Percentiles rank a stretch among this genome's conserved stretches.
Conservation (phyloP, 1,284 basidiomycete species). For the Cutaneotrichosporon spelunceum region DNA sequence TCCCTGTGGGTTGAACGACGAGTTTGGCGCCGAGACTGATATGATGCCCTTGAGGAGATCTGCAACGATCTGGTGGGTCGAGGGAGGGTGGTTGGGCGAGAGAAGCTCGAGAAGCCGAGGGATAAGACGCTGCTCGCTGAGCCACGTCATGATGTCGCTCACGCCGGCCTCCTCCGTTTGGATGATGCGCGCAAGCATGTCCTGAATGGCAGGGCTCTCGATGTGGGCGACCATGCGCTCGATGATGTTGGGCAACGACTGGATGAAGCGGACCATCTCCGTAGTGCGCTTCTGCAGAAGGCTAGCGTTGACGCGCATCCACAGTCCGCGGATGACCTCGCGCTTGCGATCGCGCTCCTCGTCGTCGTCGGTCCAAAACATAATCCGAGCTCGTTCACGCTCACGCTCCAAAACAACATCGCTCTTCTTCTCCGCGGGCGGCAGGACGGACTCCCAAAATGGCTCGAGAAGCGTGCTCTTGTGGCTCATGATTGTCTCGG, state of each 20-base stretch:
- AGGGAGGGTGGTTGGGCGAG: slow-evolving; percentile 70
- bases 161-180: slow-evolving; percentile 88
- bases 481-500: slow-evolving; percentile 79
- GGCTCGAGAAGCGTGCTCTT: slow-evolving; percentile 61
- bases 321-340: slow-evolving; percentile 55
- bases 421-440: slow-evolving; percentile 25
- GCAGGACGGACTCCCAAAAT: slow-evolving; percentile 89
- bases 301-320: slow-evolving; percentile 80
- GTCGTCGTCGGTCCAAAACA: slow-evolving; percentile 38
- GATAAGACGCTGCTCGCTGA: slow-evolving; percentile 81
- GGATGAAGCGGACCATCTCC: slow-evolving; percentile 93
- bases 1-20: slow-evolving; percentile 58
- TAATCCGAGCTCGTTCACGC: slow-evolving; percentile 38
- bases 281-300: slow-evolving; percentile 83
- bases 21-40: slow-evolving; percentile 79
- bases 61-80: slow-evolving; percentile 81
- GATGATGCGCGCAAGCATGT: slow-evolving; percentile 86
- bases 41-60: slow-evolving; percentile 95
- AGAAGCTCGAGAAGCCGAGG: slow-evolving; percentile 75
- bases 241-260: slow-evolving; percentile 74
- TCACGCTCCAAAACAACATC: slow-evolving; percentile 36
- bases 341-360: slow-evolving; percentile 53
- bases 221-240: slow-evolving; percentile 81
- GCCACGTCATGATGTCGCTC: slow-evolving; percentile 84
- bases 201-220: slow-evolving; percentile 85